Evolutionary conservation across 768 basidiomycete species (phyloP), one percentile per base, ranked within the genome.

Genomic region (Mycena filopes): DNA sequence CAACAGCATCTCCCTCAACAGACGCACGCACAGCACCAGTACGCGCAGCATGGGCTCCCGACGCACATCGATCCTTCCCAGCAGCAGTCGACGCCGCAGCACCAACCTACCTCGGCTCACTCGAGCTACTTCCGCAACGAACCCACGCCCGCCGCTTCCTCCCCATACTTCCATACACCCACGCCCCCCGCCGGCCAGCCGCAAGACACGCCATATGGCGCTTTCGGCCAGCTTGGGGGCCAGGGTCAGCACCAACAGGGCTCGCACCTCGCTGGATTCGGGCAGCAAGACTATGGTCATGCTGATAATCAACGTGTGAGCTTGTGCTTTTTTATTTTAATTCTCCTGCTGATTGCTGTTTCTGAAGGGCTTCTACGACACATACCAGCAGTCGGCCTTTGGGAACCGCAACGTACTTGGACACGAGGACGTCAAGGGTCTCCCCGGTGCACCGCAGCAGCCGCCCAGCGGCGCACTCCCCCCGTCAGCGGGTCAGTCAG

Each of bases 361-460:
- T 55, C 68, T 73, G 42, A 67, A 91, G 90, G 86, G 86, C 68
- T 92, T 93, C 78, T 94, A 94, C 72, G 92, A 94, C 46, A 86
- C 87, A 11, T 93, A 94, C 72, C 91, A 88, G 69, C 89, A 85
- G 55, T 79, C 83, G 45, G 84, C 81, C 31, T 94, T 94, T 67
- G 84, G 85, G 36, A 86, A 84, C 62, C 85, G 93, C 21, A 87
- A 83, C 65, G 84, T 84, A 25, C 81, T 93, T 10, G 84, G 85
- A 18, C 92, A 93, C 49, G 93, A 94, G 41, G 93, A 94, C 55
- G 83, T 89, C 68, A 94, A 94, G 75, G 86, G 86, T 43, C 80
- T 92, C 40, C 84, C 89, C 10, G 81, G 83, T 13, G 79, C 84
- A 33, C 89, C 89, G 69, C 86, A 83, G 63, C 86, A 87, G 67